A percentile compares a stretch with the other conserved stretches of the same genome.
These are phyloP conservation scores for Populus alba DNA, from an alignment of 345 rosid genomes.

Conservation along the genomic window DNA sequence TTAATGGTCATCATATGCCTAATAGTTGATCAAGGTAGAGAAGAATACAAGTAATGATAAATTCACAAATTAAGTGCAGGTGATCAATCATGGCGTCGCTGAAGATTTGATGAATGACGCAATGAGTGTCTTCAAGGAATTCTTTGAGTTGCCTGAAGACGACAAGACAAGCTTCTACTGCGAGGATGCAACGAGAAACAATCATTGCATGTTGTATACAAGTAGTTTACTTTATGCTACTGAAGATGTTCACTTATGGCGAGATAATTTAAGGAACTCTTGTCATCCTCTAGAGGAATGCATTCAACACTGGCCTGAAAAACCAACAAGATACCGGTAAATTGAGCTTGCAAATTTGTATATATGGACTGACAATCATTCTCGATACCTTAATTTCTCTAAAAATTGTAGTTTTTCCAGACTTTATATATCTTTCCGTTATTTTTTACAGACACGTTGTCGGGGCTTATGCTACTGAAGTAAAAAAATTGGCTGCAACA, in stretches of 20 bases:
- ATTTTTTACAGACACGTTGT: conserved; percentile 14
- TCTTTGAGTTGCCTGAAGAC: conserved; percentile 27
- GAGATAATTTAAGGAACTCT: conserved; percentile 18
- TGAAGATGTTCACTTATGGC: conserved; percentile 33
- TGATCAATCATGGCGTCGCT: conserved; percentile 37
- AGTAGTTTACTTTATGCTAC: conserved; percentile 19
- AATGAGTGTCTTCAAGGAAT: conserved; percentile 25
- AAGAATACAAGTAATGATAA: too few relatives aligned
- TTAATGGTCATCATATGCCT: too few relatives aligned
- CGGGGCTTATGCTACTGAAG: conserved; percentile 17
- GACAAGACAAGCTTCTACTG: conserved; percentile 22
- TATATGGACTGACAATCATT: too few relatives aligned
- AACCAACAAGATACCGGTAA: neutral
- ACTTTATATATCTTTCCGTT: too few relatives aligned
- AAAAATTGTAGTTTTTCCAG: too few relatives aligned
- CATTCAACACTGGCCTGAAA: neutral
- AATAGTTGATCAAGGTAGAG: too few relatives aligned
- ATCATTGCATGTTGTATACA: conserved; percentile 31
- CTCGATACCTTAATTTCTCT: too few relatives aligned
- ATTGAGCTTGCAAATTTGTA: too few relatives aligned
- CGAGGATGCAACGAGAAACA: conserved; percentile 19
- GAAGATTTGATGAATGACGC: conserved; percentile 22
- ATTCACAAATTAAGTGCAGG: conserved; percentile 11
- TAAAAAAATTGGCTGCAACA: conserved; percentile 12
- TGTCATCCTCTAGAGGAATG: neutral